Percentiles rank a stretch among this genome's conserved stretches.
Conservation (phyloP, 306 rosid species). For the Bauhinia variegata region DNA sequence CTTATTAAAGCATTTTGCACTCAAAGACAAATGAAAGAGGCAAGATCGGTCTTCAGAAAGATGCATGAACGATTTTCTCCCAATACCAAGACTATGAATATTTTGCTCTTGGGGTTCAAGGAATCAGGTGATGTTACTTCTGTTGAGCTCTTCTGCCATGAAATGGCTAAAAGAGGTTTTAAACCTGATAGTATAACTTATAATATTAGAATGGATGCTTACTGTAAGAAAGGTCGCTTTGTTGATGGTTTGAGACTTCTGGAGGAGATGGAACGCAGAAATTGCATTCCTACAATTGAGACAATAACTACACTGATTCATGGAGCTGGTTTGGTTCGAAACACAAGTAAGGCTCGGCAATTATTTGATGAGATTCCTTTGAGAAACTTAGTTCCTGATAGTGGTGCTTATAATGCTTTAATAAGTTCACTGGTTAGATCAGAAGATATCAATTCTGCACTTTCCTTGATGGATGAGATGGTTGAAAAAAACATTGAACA, state of each 20-base stretch:
- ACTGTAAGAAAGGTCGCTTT: conserved; percentile 75
- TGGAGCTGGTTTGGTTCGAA: conserved; percentile 81
- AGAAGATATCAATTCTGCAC: conserved; percentile 61
- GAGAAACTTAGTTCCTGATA: conserved; percentile 64
- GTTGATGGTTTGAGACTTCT: conserved; percentile 75
- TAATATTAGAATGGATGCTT: conserved; percentile 76
- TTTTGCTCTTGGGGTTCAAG: conserved; percentile 84
- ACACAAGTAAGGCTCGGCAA: conserved; percentile 59
- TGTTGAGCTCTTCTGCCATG: conserved; percentile 83
- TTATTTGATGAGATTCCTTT: conserved; percentile 63
- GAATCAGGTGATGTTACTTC: conserved; percentile 82
- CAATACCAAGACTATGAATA: conserved; percentile 79
- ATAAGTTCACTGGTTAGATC: conserved; percentile 62
- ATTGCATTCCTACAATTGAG: conserved; percentile 53
- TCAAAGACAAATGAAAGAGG: conserved; percentile 89
- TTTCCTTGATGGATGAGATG: conserved; percentile 74
- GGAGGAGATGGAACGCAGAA: conserved; percentile 71
- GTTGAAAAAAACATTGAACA: conserved; percentile 52
- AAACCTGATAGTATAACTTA: conserved; percentile 68
- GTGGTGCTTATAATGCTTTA: conserved; percentile 77
- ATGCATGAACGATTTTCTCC: conserved; percentile 64
- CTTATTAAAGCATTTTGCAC: conserved; percentile 75
- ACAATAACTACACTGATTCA: conserved; percentile 88
- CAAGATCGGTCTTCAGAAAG: conserved; percentile 69
- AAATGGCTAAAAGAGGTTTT: conserved; percentile 78